These are phyloP conservation scores for Senna tora DNA, from an alignment of 306 rosid genomes.

Conservation along the genomic window DNA sequence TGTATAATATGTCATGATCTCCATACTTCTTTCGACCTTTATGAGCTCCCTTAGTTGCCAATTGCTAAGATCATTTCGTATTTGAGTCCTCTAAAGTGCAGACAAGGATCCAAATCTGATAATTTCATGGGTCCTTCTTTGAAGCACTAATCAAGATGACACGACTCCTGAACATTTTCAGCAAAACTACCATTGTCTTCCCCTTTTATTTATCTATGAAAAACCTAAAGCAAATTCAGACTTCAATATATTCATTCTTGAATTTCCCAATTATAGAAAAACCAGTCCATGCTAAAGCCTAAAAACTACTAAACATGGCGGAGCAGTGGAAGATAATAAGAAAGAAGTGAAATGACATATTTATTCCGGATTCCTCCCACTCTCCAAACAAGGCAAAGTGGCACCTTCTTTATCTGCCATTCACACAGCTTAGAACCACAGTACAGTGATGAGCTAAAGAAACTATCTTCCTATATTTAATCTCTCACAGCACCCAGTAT, in stretches of 20 bases:
- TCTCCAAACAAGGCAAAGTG: not conserved
- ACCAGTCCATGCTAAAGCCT: not conserved
- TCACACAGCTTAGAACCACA: conserved; percentile 10
- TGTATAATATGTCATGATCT: not conserved
- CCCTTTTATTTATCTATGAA: not conserved
- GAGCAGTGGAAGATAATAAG: not conserved
- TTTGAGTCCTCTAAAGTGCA: no score
- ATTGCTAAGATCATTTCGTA: no score
- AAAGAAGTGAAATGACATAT: not conserved
- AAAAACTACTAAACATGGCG: not conserved
- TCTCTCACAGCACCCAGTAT: not conserved
- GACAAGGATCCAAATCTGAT: no score
- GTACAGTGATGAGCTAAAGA: not conserved
- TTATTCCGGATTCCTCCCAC: not conserved
- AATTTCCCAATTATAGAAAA: not conserved
- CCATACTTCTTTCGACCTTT: not conserved
- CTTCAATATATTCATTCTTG: not conserved
- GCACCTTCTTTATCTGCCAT: not conserved
- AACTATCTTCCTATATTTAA: not conserved
- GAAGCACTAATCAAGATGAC: not conserved
- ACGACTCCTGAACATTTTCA: not conserved
- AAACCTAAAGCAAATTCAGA: not conserved
- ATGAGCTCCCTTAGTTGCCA: not conserved
- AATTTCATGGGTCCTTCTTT: not conserved
- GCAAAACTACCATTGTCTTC: not conserved